Evolutionary conservation across 23 red algal species (phyloP).

Genomic region (Pyropia yezoensis): DNA sequence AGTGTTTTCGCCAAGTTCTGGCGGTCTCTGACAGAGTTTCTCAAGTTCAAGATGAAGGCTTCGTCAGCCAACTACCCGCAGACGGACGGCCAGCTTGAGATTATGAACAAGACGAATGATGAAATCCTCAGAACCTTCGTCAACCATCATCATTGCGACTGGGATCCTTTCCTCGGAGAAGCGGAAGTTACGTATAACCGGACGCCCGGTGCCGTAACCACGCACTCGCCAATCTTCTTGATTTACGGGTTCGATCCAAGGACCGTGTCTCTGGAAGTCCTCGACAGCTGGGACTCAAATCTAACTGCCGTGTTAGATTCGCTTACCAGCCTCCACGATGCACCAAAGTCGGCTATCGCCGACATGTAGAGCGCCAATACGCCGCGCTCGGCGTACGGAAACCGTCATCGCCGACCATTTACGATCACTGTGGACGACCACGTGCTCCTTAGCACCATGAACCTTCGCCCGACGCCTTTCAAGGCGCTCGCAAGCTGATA

Average conservation of each 20-base stretch:
- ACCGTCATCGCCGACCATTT: too few relatives aligned
- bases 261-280: slow-evolving; percentile 6
- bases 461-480: too few relatives aligned
- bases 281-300: too few relatives aligned
- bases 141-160: slow-evolving; percentile 9
- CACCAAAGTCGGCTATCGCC: too few relatives aligned
- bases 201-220: neutral
- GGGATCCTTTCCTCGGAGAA: slow-evolving; percentile 10
- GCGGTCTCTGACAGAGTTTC: slow-evolving; percentile 2
- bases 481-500: too few relatives aligned
- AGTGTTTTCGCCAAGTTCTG: slow-evolving; percentile 17
- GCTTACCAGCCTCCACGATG: too few relatives aligned
- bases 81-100: slow-evolving; percentile 11
- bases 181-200: slow-evolving; percentile 15
- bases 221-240: neutral
- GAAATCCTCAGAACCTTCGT: slow-evolving; percentile 10
- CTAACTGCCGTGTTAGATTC: too few relatives aligned
- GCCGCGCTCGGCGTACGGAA: too few relatives aligned
- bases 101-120: slow-evolving; percentile 26
- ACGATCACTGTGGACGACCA: too few relatives aligned
- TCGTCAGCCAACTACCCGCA: slow-evolving; percentile 12
- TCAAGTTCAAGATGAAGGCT: neutral
- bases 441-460: too few relatives aligned
- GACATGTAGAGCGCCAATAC: too few relatives aligned
- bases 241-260: neutral